These are phyloP conservation scores for Bipolaris bicolor DNA, from an alignment of 2,329 filamentous ascomycete species.

Conservation along the genomic window DNA sequence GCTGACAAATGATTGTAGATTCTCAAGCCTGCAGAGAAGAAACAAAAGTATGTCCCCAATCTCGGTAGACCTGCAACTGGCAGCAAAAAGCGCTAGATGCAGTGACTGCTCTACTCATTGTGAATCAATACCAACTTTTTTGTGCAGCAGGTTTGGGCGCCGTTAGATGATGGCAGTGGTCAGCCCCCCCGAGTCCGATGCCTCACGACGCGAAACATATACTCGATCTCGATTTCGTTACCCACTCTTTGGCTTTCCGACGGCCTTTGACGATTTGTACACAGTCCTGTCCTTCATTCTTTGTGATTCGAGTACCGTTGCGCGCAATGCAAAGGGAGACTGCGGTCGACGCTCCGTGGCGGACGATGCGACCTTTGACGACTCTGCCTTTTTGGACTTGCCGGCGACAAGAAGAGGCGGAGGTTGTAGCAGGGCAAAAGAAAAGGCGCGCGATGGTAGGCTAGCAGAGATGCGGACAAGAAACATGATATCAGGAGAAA, in stretches of 20 bases:
- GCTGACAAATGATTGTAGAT: conserved; percentile 65
- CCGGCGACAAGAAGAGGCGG: conserved; percentile 33
- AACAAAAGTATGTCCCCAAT: conserved; percentile 98
- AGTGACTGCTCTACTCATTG: conserved; percentile 47
- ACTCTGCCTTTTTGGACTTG: conserved; percentile 30
- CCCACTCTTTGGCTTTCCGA: conserved; percentile 39
- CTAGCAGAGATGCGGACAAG: conserved; percentile 7
- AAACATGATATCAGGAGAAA: conserved; percentile 18
- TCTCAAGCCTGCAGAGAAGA: conserved; percentile 99
- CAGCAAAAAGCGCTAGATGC: conserved; percentile 70
- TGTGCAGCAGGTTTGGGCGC: conserved; percentile 91
- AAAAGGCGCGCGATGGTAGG: conserved; percentile 7
- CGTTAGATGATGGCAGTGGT: conserved; percentile 65
- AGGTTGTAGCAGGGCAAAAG: conserved; percentile 8
- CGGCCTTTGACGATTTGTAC: conserved; percentile 38
- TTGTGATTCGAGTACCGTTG: conserved; percentile 27
- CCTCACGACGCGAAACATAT: conserved; percentile 39
- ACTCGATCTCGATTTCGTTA: conserved; percentile 44
- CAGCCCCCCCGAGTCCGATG: conserved; percentile 42
- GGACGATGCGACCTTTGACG: conserved; percentile 22
- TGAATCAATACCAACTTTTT: conserved; percentile 56
- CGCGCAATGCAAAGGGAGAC: conserved; percentile 16
- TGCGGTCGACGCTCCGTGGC: conserved; percentile 2
- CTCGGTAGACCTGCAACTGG: conserved; percentile 73
- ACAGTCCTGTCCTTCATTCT: conserved; percentile 30